Conservation (phyloP, 352 stramenopile genomes). For the Pythium catenulatum region DNA sequence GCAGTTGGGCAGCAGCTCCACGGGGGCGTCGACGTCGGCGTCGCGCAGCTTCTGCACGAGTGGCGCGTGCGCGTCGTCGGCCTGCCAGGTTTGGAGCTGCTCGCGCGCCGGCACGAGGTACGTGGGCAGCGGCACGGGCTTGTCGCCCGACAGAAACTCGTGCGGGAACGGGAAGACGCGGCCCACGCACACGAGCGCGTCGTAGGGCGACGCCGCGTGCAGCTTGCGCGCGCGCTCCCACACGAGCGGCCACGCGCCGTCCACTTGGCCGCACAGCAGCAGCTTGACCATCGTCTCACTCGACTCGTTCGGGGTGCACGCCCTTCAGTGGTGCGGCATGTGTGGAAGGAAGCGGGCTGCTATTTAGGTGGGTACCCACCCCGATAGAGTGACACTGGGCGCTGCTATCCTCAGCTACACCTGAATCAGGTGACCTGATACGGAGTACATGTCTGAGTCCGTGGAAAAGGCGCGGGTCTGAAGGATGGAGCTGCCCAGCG, state of each 20-base stretch:
- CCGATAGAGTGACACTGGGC: no score
- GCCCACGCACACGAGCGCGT: conserved; percentile 81
- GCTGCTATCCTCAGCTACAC: no score
- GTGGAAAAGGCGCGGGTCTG: no score
- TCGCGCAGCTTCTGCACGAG: conserved; percentile 69
- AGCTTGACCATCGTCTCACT: conserved; percentile 80
- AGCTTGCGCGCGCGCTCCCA: conserved; percentile 87
- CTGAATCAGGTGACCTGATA: no score
- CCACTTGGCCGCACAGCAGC: conserved; percentile 83
- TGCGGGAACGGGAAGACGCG: conserved; percentile 74
- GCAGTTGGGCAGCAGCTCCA: conserved; percentile 75
- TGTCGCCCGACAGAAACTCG: conserved; percentile 67
- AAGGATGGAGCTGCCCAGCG: no score
- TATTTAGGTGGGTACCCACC: no score
- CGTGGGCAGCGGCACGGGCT: conserved; percentile 75
- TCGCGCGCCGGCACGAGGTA: conserved; percentile 75
- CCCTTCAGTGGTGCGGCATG: neutral
- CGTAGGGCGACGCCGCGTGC: conserved; percentile 75
- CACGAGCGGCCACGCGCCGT: conserved; percentile 78
- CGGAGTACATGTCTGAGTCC: no score
- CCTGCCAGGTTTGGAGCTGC: conserved; percentile 50
- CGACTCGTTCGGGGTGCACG: no score
- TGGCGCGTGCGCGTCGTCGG: conserved; percentile 57
- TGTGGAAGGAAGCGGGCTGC: neutral
- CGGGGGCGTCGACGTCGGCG: conserved; percentile 23